Evolutionary conservation across 2,329 filamentous ascomycete species (phyloP).

Genomic region (Parascedosporium putredinis): DNA sequence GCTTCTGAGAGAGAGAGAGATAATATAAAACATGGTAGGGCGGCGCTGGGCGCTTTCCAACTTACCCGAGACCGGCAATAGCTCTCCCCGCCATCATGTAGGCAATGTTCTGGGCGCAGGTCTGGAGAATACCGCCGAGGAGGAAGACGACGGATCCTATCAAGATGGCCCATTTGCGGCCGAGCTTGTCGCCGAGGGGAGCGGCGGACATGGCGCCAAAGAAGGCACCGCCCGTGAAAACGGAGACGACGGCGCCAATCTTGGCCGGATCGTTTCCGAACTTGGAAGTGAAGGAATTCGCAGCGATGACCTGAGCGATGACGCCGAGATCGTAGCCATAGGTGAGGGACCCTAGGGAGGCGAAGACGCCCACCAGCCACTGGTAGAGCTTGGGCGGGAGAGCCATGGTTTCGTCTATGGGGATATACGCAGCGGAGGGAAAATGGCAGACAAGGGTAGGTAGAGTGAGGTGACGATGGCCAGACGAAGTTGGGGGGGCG

Average conservation of each 20-base stretch:
- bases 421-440: too few relatives aligned
- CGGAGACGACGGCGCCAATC: constrained; percentile 61
- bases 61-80: constrained; percentile 51
- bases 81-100: constrained; percentile 63
- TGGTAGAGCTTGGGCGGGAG: constrained; percentile 33
- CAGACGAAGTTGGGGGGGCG: background rate
- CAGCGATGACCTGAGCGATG: constrained; percentile 40
- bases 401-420: too few relatives aligned
- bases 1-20: background rate
- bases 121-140: constrained; percentile 63
- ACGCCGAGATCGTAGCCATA: constrained; percentile 47
- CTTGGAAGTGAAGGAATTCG: constrained; percentile 11
- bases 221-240: constrained; percentile 71
- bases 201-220: constrained; percentile 58
- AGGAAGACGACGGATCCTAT: constrained; percentile 60
- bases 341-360: constrained; percentile 42
- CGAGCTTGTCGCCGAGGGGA: constrained; percentile 50
- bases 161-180: constrained; percentile 61
- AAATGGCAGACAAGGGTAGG: background rate
- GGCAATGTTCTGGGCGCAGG: constrained; percentile 44
- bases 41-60: too few relatives aligned
- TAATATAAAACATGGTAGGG: background rate
- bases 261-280: background rate
- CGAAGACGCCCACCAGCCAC: constrained; percentile 29
- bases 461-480: background rate